Conservation (phyloP, 2,329 filamentous ascomycete genomes). For the Ceratocystis cubensis region DNA sequence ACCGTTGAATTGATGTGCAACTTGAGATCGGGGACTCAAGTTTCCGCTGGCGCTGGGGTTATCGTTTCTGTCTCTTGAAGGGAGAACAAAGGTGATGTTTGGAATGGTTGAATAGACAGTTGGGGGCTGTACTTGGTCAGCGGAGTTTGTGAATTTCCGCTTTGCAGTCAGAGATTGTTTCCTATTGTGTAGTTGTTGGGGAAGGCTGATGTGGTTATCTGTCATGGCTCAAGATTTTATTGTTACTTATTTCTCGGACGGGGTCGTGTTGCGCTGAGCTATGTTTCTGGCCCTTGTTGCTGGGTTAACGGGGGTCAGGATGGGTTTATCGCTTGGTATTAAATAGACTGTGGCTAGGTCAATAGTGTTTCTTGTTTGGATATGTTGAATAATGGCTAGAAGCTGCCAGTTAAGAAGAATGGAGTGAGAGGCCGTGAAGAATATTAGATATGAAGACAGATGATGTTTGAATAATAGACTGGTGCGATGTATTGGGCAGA, state of each 20-base stretch:
- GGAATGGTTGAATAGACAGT: slow-evolving; percentile 10
- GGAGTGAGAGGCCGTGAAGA: background rate
- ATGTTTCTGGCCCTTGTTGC: slow-evolving; percentile 1
- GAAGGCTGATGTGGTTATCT: background rate
- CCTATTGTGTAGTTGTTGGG: background rate
- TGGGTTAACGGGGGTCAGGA: slow-evolving; percentile 7
- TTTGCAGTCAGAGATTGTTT: slow-evolving; percentile 9
- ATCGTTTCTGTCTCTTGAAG: slow-evolving; percentile 9
- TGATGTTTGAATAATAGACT: background rate
- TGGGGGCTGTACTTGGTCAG: slow-evolving; percentile 14
- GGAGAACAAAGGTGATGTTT: slow-evolving; percentile 15
- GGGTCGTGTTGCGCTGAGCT: background rate
- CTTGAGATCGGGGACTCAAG: slow-evolving; percentile 17
- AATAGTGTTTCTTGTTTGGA: too few species aligned
- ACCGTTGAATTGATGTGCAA: slow-evolving; percentile 17
- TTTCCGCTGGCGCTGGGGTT: slow-evolving; percentile 5
- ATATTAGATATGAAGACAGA: background rate
- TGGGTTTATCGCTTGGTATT: background rate
- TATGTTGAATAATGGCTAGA: background rate
- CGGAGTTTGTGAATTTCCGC: slow-evolving; percentile 11
- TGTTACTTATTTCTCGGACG: background rate
- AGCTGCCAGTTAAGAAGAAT: background rate
- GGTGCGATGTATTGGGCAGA: background rate
- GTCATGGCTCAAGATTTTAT: background rate
- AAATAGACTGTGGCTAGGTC: background rate